phyloP scores from a whole-genome alignment of 129 eudicot genomes.

The Gnaphalium uliginosum region DNA sequence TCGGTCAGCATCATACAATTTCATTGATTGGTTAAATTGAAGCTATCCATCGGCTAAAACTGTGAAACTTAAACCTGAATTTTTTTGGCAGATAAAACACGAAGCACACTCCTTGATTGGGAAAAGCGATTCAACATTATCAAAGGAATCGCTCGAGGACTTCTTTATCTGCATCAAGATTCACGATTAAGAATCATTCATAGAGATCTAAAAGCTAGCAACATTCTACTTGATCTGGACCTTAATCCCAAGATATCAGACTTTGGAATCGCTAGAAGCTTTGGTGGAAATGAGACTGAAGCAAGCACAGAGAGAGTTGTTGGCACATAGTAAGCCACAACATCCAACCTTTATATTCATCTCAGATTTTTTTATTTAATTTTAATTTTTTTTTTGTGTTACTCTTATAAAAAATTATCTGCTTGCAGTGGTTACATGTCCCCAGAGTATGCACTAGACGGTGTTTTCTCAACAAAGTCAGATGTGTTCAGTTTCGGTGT shows the following conservation, averaged over 20 bases:
- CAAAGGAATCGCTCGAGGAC: slow-evolving; percentile 43
- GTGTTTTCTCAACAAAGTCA: slow-evolving; percentile 48
- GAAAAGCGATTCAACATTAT: slow-evolving; percentile 33
- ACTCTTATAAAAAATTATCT: neutral
- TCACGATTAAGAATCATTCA: slow-evolving; percentile 47
- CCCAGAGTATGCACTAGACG: slow-evolving; percentile 48
- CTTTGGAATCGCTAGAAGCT: slow-evolving; percentile 41
- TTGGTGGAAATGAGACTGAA: slow-evolving; percentile 35
- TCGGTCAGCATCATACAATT: slow-evolving; percentile 30
- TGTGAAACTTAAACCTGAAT: neutral
- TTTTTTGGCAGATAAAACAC: slow-evolving; percentile 28
- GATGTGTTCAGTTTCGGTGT: slow-evolving; percentile 50
- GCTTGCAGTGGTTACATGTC: slow-evolving; percentile 44
- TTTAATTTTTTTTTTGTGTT: too few relatives aligned
- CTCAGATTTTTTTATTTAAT: too few relatives aligned
- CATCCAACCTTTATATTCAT: neutral
- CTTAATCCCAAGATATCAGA: slow-evolving; percentile 49
- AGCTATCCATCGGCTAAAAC: neutral
- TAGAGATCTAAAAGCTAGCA: slow-evolving; percentile 47
- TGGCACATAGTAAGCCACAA: slow-evolving; percentile 39
- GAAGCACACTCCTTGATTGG: slow-evolving; percentile 38
- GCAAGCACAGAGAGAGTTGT: slow-evolving; percentile 41
- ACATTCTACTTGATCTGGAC: slow-evolving; percentile 37
- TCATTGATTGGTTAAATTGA: neutral
- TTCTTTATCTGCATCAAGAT: slow-evolving; percentile 47